Evolutionary conservation across 306 rosid genomes (phyloP), one percentile per base, ranked within the genome.

Genomic region (Citrullus mucosospermus): DNA sequence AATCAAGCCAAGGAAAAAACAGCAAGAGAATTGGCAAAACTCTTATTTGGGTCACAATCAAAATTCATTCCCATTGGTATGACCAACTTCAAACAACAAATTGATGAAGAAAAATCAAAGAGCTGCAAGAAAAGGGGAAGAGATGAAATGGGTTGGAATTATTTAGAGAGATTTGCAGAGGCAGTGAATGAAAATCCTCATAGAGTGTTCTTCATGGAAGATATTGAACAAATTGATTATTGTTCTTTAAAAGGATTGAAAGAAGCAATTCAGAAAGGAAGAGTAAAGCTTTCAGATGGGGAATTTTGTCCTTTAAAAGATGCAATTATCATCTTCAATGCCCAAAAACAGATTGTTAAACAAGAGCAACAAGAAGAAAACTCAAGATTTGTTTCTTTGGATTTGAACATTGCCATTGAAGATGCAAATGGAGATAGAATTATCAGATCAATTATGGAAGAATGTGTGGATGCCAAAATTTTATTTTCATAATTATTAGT

Each of bases 151-250:
- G 90, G 90, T 81, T 80, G 89, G 76, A 82, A 73, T 79, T 89
- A 81, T 82, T 48, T 91, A 1, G 87, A 91, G 30, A 90, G 93
- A 51, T 83, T 93, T 85, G 90, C 91, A 0, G 98, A 91, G 79
- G 97, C 91, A 38, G 74, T 84, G 56, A 90, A 93, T 85, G 95
- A 93, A 79, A 93, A 88, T 20, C 97, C 98, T 16, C 94, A 88
- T 32, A 83, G 98, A 81, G 92, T 93, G 80, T 91, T 93, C 86
- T 85, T 91, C 81, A 77, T 93, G 90, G 94, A 91, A 85, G 98
- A 91, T 25, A 65, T 86, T 41, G 93, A 93, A 1, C 87, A 85
- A 77, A 87, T 84, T 55, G 96, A 93, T 78, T 30, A 83, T 78
- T 78, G 74, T 80, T 87, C 96, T 46, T 87, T 76, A 72, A 88